Conservation (phyloP, 768 basidiomycete genomes). For the Pisolithus albus region DNA sequence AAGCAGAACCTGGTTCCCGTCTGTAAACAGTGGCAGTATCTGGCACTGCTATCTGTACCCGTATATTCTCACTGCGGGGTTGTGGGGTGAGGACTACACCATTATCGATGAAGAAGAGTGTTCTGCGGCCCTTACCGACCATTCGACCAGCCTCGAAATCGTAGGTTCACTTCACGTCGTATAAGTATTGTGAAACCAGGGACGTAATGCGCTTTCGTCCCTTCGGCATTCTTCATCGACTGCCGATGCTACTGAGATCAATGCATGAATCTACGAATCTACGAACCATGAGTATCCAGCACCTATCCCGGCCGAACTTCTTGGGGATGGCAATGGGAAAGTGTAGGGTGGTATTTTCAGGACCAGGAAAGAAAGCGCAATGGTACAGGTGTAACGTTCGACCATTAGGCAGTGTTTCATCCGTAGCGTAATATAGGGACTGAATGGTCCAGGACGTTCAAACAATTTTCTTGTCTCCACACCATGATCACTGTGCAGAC, state of each 20-base stretch:
- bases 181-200: too few species aligned
- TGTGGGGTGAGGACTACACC: too few species aligned
- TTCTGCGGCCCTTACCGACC: too few species aligned
- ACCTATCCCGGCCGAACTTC: conserved; percentile 52
- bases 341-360: background rate
- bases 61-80: too few species aligned
- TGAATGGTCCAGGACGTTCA: conserved; percentile 18
- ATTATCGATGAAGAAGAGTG: too few species aligned
- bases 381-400: conserved; percentile 91
- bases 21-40: too few species aligned
- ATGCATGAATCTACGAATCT: conserved; percentile 95
- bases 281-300: conserved; percentile 69
- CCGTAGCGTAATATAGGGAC: background rate
- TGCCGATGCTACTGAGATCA: conserved; percentile 86
- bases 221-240: conserved; percentile 79
- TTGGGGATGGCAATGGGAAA: conserved; percentile 22
- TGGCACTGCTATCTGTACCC: too few species aligned
- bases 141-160: too few species aligned
- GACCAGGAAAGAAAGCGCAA: conserved; percentile 69
- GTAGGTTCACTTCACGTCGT: too few species aligned
- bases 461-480: conserved; percentile 81
- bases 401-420: conserved; percentile 49
- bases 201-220: conserved; percentile 54
- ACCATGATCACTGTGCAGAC: conserved; percentile 72
- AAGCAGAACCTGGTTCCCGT: too few species aligned